These are phyloP conservation scores for Talaromyces verruculosus DNA, from an alignment of 2,329 filamentous ascomycete genomes.

Conservation along the genomic window DNA sequence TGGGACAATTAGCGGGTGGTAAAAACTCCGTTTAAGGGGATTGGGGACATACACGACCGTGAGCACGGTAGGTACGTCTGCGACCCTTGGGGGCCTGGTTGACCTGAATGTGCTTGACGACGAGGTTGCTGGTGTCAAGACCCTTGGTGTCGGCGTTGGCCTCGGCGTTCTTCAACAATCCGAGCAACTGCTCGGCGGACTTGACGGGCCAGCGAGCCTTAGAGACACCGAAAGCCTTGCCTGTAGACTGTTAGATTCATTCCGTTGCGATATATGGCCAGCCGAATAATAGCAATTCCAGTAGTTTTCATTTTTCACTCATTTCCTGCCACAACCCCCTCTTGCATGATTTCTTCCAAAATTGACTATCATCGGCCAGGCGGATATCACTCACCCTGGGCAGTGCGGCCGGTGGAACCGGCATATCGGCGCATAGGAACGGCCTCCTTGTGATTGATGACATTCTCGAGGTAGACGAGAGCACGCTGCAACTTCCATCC, in stretches of 20 bases:
- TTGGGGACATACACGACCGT: slow-evolving; percentile 88
- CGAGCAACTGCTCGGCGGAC: slow-evolving; percentile 97
- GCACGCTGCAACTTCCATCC: slow-evolving; percentile 97
- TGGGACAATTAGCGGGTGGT: slow-evolving; percentile 39
- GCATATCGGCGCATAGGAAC: slow-evolving; percentile 98
- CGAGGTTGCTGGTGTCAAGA: slow-evolving; percentile 92
- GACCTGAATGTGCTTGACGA: slow-evolving; percentile 99
- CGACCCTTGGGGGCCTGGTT: slow-evolving; percentile 99
- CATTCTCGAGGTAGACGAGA: slow-evolving; percentile 96
- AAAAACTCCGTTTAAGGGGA: not conserved
- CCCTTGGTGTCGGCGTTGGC: slow-evolving; percentile 96
- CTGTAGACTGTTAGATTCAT: slow-evolving; percentile 49
- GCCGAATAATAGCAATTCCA: not conserved
- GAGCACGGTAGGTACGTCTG: slow-evolving; percentile 98
- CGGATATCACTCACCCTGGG: slow-evolving; percentile 77
- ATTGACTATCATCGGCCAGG: not conserved
- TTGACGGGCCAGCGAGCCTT: slow-evolving; percentile 99
- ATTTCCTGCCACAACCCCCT: not conserved
- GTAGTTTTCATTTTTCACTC: no score
- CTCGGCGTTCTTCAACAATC: slow-evolving; percentile 96
- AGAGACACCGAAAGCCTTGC: slow-evolving; percentile 98
- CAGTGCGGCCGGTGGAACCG: slow-evolving; percentile 89
- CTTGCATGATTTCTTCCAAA: not conserved
- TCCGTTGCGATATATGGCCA: not conserved
- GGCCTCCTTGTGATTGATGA: slow-evolving; percentile 94